Evolutionary conservation across 2,329 filamentous ascomycete genomes (phyloP).

Genomic region (Delphinella strobiligena): DNA sequence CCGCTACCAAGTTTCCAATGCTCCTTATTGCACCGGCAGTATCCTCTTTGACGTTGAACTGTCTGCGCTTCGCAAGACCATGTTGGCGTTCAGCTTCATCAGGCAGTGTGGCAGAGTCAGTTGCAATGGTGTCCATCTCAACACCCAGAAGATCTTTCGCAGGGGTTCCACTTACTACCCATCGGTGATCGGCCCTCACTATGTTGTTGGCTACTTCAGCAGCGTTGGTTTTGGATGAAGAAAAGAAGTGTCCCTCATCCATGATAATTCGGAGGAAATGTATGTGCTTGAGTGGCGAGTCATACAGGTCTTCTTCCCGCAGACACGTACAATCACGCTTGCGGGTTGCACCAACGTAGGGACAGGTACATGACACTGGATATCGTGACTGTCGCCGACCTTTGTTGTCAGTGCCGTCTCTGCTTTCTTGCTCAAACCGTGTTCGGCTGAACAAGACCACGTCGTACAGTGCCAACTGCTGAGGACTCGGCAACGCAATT

Average conservation of each 20-base stretch:
- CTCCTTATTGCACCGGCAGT: slow-evolving; percentile 39
- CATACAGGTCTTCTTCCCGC: slow-evolving; percentile 29
- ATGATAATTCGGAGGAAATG: slow-evolving; percentile 85
- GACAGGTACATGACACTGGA: slow-evolving; percentile 21
- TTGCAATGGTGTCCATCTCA: slow-evolving; percentile 43
- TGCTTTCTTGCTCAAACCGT: slow-evolving; percentile 58
- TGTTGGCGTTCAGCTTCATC: slow-evolving; percentile 10
- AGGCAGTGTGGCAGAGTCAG: slow-evolving; percentile 12
- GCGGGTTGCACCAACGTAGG: slow-evolving; percentile 33
- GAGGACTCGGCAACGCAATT: slow-evolving; percentile 43
- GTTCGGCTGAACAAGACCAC: slow-evolving; percentile 65
- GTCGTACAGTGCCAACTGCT: slow-evolving; percentile 55
- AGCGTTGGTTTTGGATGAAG: slow-evolving; percentile 51
- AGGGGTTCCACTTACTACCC: slow-evolving; percentile 86
- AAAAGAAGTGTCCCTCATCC: slow-evolving; percentile 82
- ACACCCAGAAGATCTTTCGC: slow-evolving; percentile 72
- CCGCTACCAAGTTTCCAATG: slow-evolving; percentile 50
- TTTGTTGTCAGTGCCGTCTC: slow-evolving; percentile 34
- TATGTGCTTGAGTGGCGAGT: slow-evolving; percentile 54
- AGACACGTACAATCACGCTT: slow-evolving; percentile 34
- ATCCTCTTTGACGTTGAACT: slow-evolving; percentile 28
- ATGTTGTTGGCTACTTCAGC: slow-evolving; percentile 42
- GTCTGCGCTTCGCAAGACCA: slow-evolving; percentile 27
- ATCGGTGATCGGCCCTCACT: slow-evolving; percentile 54
- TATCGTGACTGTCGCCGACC: slow-evolving; percentile 26